phyloP scores from a whole-genome alignment of 164 flowering plant species.

The Sedum album region DNA sequence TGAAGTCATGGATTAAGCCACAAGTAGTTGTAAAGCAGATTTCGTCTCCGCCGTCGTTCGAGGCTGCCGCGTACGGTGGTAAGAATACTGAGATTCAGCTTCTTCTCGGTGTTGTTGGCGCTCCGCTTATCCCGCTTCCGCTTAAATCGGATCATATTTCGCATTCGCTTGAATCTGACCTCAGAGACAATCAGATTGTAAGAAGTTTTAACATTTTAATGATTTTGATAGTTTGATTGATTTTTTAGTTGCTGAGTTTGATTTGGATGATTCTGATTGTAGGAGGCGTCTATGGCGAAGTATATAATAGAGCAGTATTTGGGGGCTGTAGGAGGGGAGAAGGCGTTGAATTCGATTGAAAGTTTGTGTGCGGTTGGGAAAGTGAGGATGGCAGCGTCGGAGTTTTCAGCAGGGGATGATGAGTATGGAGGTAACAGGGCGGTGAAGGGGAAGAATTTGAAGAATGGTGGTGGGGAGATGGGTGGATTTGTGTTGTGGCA shows the following conservation, averaged over 20 bases:
- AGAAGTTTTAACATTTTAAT: constrained; percentile 12
- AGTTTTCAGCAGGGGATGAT: constrained; percentile 62
- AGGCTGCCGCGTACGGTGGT: constrained; percentile 37
- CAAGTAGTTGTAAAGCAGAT: constrained; percentile 16
- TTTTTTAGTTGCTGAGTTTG: background rate
- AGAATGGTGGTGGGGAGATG: constrained; percentile 49
- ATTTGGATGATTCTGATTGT: background rate
- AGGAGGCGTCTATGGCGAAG: constrained; percentile 85
- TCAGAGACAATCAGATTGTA: constrained; percentile 74
- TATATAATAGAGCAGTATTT: constrained; percentile 85
- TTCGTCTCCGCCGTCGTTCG: constrained; percentile 12
- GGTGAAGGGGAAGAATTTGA: constrained; percentile 31
- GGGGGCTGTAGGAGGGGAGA: constrained; percentile 81
- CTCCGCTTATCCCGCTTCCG: constrained; percentile 76
- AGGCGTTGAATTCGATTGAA: constrained; percentile 41
- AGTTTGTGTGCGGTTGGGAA: constrained; percentile 93
- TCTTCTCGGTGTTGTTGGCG: constrained; percentile 72
- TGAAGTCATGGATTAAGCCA: constrained; percentile 68
- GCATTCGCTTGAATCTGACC: constrained; percentile 15
- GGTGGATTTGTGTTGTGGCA: constrained; percentile 96
- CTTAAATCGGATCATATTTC: constrained; percentile 23
- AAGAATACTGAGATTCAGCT: constrained; percentile 61
- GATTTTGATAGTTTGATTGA: background rate
- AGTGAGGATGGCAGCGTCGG: constrained; percentile 67
- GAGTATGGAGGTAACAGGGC: constrained; percentile 36